Percentiles rank a stretch among this genome's conserved stretches.
phyloP scores from a whole-genome alignment of 1,139 yeast species.

The Pneumocystis sp. region DNA sequence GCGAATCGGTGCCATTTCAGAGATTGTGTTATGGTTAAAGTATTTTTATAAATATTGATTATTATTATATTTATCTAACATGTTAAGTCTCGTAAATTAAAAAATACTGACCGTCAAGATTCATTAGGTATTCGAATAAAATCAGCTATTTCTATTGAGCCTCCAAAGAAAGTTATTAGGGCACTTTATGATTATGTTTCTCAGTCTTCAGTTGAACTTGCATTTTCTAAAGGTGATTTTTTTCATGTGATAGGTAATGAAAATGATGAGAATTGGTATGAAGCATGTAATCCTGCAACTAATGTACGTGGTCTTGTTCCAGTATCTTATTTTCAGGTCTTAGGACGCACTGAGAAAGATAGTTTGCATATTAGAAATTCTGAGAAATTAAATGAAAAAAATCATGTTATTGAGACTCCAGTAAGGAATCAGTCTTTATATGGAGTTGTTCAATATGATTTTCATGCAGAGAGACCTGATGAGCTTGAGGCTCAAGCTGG shows the following conservation, averaged over 20 bases:
- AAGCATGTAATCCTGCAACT: conserved; percentile 76
- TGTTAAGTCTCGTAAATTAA: not conserved
- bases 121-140: not conserved
- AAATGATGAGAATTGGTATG: conserved; percentile 60
- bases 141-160: conserved; percentile 9
- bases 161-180: conserved; percentile 36
- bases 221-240: conserved; percentile 70
- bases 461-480: conserved; percentile 76
- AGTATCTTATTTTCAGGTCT: conserved; percentile 62
- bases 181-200: conserved; percentile 69
- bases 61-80: not conserved
- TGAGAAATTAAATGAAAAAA: conserved; percentile 5
- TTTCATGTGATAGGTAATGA: conserved; percentile 63
- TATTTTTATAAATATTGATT: not conserved
- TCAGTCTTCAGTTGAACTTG: conserved; percentile 69
- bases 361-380: conserved; percentile 1
- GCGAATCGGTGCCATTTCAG: not conserved
- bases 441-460: conserved; percentile 63
- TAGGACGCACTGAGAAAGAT: conserved; percentile 22
- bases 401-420: not conserved
- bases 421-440: conserved; percentile 30
- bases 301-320: conserved; percentile 79
- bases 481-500: conserved; percentile 75
- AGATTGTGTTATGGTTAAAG: not conserved
- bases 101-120: not conserved